Evolutionary conservation across 2,329 filamentous ascomycete species (phyloP), one percentile per base, ranked within the genome.

Genomic region (Zasmidium angulare): DNA sequence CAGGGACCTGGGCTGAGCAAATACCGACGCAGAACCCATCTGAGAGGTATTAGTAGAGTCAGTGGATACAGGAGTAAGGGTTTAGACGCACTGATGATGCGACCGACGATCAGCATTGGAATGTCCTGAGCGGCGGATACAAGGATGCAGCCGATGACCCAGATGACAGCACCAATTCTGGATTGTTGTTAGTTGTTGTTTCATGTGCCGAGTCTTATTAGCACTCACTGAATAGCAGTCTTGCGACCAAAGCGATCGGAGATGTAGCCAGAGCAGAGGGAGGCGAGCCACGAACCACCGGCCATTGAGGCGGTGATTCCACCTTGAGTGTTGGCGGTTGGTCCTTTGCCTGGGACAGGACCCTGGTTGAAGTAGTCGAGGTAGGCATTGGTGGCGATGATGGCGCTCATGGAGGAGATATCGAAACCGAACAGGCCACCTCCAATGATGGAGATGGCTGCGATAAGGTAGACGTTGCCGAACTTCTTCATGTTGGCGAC

Each of bases 401-500:
- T 77, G 10, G 77, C 76, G 59, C 84, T 86, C 88, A 91, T 90
- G 47, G 86, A 89, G 57, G 83, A 85, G 68, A 92, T 90, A 75
- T 92, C 89, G 71, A 92, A 92, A 67, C 89, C 90, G 69, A 92
- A 91, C 23, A 91, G 79, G 22, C 82, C 84, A 71, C 88, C 88
- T 66, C 87, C 87, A 77, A 80, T 79, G 61, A 84, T 80, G 71
- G 83, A 78, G 70, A 85, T 82, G 69, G 81, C 81, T 55, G 82
- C 81, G 63, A 85, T 83, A 58, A 80, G 72, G 69, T 86, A 86
- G 66, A 85, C 80, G 63, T 86, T 86, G 22, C 82, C 80, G 55
- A 84, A 79, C 56, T 72, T 63, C 60, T 68, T 70, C 68, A 72
- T 68, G 60, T 36, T 66, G 58, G 40, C 53, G 53, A 52, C 56